Conservation (phyloP, 768 basidiomycete genomes). For the Termitomyces heimii region DNA sequence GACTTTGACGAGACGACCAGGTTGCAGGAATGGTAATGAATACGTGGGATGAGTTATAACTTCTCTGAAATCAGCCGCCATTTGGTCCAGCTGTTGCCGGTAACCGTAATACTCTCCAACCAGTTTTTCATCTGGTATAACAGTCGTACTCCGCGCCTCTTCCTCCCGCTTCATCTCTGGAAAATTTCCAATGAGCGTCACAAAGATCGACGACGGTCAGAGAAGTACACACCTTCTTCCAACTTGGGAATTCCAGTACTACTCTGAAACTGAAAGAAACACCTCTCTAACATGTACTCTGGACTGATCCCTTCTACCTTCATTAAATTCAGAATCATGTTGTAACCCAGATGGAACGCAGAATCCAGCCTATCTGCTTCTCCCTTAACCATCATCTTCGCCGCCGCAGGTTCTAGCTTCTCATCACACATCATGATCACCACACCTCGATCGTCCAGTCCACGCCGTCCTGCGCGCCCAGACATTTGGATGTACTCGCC, state of each 20-base stretch:
- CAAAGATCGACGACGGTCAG: background rate
- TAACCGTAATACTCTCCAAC: conserved; percentile 90
- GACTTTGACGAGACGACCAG: conserved; percentile 89
- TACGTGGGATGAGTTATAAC: conserved; percentile 96
- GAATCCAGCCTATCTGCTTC: conserved; percentile 96
- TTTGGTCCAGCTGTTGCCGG: conserved; percentile 88
- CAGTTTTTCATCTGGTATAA: conserved; percentile 78
- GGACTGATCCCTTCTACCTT: conserved; percentile 98
- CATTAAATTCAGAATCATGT: conserved; percentile 98
- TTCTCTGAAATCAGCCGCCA: conserved; percentile 81
- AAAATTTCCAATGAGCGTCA: background rate
- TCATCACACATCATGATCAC: conserved; percentile 99
- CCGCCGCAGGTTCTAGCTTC: conserved; percentile 87
- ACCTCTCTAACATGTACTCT: conserved; percentile 95
- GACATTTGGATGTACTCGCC: conserved; percentile 99
- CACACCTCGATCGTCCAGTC: conserved; percentile 96
- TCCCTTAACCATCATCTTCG: conserved; percentile 97
- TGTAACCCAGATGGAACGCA: conserved; percentile 97
- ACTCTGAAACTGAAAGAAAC: conserved; percentile 99
- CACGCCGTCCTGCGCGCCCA: conserved; percentile 94
- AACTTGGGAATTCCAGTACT: conserved; percentile 82
- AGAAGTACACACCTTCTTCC: conserved; percentile 61
- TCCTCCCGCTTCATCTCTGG: conserved; percentile 76
- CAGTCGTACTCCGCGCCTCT: conserved; percentile 50
- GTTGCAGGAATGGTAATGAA: conserved; percentile 88